Evolutionary conservation across 768 basidiomycete species (phyloP), one percentile per base, ranked within the genome.

Genomic region (Tephrocybe sp.): DNA sequence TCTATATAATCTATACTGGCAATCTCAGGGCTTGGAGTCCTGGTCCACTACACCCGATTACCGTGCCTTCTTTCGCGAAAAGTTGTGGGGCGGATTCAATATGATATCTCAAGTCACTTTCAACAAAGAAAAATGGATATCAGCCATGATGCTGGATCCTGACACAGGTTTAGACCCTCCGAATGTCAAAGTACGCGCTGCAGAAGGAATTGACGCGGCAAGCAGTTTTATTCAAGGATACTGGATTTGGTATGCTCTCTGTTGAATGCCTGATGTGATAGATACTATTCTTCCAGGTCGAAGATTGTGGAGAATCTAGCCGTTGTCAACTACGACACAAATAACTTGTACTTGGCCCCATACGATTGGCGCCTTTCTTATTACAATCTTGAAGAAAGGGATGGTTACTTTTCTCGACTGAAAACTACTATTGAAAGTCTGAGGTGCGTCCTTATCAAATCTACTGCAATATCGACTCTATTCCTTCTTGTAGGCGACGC

Each of bases 291-390:
- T 20, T 39, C 46, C 38, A 89, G 89, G 89, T 84, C 87, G 1
- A 94, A 95, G 67, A 89, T 97, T 45, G 83, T 98, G 9, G 90
- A 98, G 68, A 98, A 99, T 59, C 77, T 98, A 2, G 94, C 96
- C 0, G 92, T 87, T 1, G 80, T 98, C 16, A 88, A 87, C 61
- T 98, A 98, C 61, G 95, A 98, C 60, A 89, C 90, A 0, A 92
- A 94, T 59, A 94, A 93, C 58, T 70, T 95, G 31, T 76, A 84
- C 62, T 76, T 92, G 4, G 89, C 89, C 1, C 82, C 90, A 12
- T 97, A 97, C 61, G 94, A 97, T 60, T 98, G 94, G 96, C 78
- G 89, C 35, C 63, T 91, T 31, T 90, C 89, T 12, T 92, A 83
- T 66, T 86, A 82, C 66, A 98, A 99, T 64, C 81, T 98, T 2